Base-by-base conservation (phyloP, 495 filamentous ascomycete genomes). In the Hypomontagnella monticulosa region DNA sequence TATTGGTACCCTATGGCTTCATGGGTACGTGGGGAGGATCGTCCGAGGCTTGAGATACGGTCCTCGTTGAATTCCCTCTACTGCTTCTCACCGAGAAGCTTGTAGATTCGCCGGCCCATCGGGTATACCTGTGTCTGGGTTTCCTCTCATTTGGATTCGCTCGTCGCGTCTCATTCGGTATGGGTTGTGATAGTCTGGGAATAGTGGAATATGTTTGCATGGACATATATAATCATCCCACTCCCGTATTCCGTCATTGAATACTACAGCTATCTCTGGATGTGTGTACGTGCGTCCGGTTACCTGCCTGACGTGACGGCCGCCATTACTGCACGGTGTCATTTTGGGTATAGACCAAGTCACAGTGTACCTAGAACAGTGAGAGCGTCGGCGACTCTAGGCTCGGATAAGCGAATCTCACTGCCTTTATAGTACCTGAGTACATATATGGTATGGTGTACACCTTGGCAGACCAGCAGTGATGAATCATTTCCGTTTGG, bases 231-330 rank as follows among this genome's bases (percentile, higher is more conserved):
- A 40, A 19, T 36, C 44, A 51, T 52, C 38, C 27, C 48, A 51
- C 52, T 20, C 43, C 30, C 41, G 37, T 34, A 15, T 59, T 51
- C 34, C 34, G 30, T 41, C 48, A 36, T 43, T 1, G 19, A 34
- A 32, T 51, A 40, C 38, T 32, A 41, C n/a, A 38, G 47, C 48
- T 36, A 44, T 47, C 34, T 43, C 34, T 32, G 2, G 23, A 6
- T 27, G 23, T 2, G 23, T 27, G 23, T 27, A 27, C 23, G 58
- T 48, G 42, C 23, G 41, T 30, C 37, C 66, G 66, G 66, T 33
- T 69, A 63, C 54, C 16, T 69, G 60, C 66, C 8, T 63, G 43
- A 58, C 50, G 60, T 69, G 66, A 69, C 66, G 60, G 66, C 66
- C 23, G 53, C 66, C 66, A 40, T 30, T 50, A 50, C 66, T 69